phyloP scores from a whole-genome alignment of 2,329 filamentous ascomycete species.

The Pseudogymnoascus sp. region DNA sequence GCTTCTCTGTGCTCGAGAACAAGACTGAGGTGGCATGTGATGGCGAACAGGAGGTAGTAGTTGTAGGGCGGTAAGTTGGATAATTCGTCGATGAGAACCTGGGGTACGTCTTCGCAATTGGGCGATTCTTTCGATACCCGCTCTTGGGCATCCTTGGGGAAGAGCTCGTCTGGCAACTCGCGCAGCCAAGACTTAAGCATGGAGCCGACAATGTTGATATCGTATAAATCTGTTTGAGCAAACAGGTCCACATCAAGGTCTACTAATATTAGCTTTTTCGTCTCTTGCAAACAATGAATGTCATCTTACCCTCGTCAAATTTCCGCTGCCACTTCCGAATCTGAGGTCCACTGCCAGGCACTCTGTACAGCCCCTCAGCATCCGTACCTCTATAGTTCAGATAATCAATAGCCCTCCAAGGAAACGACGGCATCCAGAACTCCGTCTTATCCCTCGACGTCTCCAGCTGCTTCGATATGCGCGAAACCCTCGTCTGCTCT shows the following conservation, averaged over 20 bases:
- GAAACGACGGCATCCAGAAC: constrained; percentile 96
- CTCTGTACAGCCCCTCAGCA: constrained; percentile 85
- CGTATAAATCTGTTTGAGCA: constrained; percentile 77
- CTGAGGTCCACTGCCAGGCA: constrained; percentile 82
- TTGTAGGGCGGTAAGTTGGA: constrained; percentile 94
- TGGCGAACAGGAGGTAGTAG: constrained; percentile 95
- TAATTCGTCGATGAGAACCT: constrained; percentile 81
- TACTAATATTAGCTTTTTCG: constrained; percentile 27
- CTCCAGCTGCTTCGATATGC: constrained; percentile 83
- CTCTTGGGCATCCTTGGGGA: constrained; percentile 77
- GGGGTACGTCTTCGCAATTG: constrained; percentile 67
- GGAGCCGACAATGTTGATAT: constrained; percentile 93
- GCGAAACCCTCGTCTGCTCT: constrained; percentile 81
- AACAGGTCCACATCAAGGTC: constrained; percentile 88
- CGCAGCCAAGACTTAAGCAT: constrained; percentile 96
- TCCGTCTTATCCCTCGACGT: constrained; percentile 91
- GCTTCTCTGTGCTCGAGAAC: constrained; percentile 85
- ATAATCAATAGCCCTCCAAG: constrained; percentile 94
- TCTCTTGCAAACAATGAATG: background rate
- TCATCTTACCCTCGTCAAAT: constrained; percentile 67
- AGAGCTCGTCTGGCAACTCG: constrained; percentile 87
- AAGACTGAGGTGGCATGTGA: constrained; percentile 90
- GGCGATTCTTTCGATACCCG: constrained; percentile 60
- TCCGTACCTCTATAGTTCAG: constrained; percentile 91
- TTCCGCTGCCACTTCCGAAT: constrained; percentile 89